These are phyloP conservation scores for Macrophomina phaseolina DNA, from an alignment of 2,329 filamentous ascomycete genomes.

Conservation along the genomic window DNA sequence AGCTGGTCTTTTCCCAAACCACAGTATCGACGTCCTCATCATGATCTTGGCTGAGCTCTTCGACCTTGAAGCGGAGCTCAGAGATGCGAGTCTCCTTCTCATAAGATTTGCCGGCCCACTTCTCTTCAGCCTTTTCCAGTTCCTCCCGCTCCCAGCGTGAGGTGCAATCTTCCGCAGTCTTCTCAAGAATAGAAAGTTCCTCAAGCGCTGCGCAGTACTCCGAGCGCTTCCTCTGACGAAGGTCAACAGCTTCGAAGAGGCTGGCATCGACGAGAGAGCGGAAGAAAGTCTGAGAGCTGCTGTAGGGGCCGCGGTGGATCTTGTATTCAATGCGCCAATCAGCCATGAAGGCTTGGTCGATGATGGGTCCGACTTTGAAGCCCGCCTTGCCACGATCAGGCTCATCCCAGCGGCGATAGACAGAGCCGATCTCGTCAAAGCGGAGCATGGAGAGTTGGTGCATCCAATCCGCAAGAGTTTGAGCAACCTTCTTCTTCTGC, in stretches of 20 bases:
- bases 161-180: no score
- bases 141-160: no score
- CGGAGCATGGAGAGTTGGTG: slow-evolving; percentile 23
- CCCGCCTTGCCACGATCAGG: neutral
- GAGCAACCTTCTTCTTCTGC: no score
- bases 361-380: neutral
- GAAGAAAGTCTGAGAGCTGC: neutral
- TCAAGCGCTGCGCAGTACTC: neutral
- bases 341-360: neutral
- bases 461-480: slow-evolving; percentile 18
- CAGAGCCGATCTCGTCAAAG: slow-evolving; percentile 23
- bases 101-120: no score
- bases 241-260: neutral
- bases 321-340: neutral
- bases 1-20: no score
- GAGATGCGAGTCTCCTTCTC: no score
- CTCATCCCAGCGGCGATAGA: neutral
- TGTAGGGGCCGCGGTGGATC: neutral
- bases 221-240: neutral
- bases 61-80: neutral
- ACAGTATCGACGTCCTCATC: no score
- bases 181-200: no score
- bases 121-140: no score
- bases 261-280: neutral
- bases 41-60: no score